Conservation (phyloP, 129 eudicot genomes). For the carrot (Daucus carota) region DH1_v3.0 NC_030386.2:5394001-5394500, state of each 20-base stretch:
- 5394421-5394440: no score
- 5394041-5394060: no score
- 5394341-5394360: no score
- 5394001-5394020: no score
- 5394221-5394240: background rate
- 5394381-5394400: background rate
- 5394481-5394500: no score
- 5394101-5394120: background rate
- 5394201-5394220: background rate
- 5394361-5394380: background rate
- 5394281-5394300: background rate
- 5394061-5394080: background rate
- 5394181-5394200: background rate
- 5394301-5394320: no score
- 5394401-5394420: background rate
- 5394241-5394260: no score
- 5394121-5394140: background rate
- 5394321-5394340: no score
- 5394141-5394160: background rate
- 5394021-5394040: no score
- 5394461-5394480: no score
- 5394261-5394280: slow-evolving; percentile 17
- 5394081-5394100: background rate
- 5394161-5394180: background rate
- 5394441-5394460: background rate